Percentiles rank a stretch among this genome's conserved stretches.
phyloP scores from a whole-genome alignment of 768 basidiomycete species.

The Porpolomopsis calyptriformis region DNA sequence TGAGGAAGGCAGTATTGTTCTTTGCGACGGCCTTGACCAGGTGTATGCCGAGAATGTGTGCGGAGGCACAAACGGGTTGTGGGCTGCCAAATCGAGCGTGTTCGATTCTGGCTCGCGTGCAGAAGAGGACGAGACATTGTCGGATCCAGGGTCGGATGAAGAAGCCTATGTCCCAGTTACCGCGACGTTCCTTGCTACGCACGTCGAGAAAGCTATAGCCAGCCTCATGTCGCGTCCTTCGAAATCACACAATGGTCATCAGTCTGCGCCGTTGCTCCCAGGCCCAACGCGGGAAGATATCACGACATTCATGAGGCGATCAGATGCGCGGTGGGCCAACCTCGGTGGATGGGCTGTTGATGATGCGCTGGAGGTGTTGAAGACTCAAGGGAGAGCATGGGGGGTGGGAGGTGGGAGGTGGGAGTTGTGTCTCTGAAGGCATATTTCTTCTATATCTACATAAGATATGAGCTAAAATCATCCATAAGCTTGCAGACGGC shows the following conservation, averaged over 20 bases:
- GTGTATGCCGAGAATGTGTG: constrained; percentile 17
- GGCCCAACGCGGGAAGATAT: constrained; percentile 36
- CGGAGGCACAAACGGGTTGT: no score
- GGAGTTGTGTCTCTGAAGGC: constrained; percentile 20
- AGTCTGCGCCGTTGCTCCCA: constrained; percentile 11
- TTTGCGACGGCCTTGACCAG: constrained; percentile 58
- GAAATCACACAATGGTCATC: background rate
- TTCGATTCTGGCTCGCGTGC: constrained; percentile 14
- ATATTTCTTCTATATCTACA: background rate
- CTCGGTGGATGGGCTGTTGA: constrained; percentile 55
- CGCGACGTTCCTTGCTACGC: constrained; percentile 34
- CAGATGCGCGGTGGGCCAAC: constrained; percentile 56
- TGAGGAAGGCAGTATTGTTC: constrained; percentile 61
- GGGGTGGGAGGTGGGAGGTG: constrained; percentile 27
- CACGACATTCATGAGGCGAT: constrained; percentile 29
- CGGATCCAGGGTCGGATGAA: constrained; percentile 52
- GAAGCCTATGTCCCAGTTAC: constrained; percentile 61
- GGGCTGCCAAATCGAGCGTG: constrained; percentile 14
- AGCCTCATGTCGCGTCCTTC: constrained; percentile 19
- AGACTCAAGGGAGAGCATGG: constrained; percentile 29
- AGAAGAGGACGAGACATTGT: constrained; percentile 36
- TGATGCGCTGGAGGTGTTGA: constrained; percentile 45
- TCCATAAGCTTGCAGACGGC: no score
- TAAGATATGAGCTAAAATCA: no score
- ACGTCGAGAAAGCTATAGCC: constrained; percentile 37